Conservation (phyloP, 371 early-diverging fungal genomes). For the Mortierella sp. region DNA sequence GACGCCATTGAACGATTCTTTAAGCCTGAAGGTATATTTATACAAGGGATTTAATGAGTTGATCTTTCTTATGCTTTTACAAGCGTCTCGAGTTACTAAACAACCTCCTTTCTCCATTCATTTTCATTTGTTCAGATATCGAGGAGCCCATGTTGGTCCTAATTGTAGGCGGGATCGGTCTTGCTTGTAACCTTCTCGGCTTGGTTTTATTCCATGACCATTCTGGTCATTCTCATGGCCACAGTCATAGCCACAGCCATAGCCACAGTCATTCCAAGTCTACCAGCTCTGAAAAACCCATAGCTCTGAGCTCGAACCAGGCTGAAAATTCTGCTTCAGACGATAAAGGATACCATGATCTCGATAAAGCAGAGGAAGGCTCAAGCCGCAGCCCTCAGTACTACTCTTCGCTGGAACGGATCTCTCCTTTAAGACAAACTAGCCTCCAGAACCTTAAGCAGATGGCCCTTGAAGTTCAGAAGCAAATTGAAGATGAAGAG, state of each 20-base stretch:
- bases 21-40: conserved; percentile 61
- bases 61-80: not conserved
- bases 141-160: conserved; percentile 82
- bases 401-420: conserved; percentile 35
- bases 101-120: not conserved
- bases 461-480: conserved; percentile 37
- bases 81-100: not conserved
- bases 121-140: conserved; percentile 61
- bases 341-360: not conserved
- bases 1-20: conserved; percentile 92
- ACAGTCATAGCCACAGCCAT: conserved; percentile 58
- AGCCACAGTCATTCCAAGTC: conserved; percentile 46
- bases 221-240: conserved; percentile 43
- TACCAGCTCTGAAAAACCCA: not conserved
- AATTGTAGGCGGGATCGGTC: conserved; percentile 86
- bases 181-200: conserved; percentile 87
- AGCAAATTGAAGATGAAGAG: conserved; percentile 31
- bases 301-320: not conserved
- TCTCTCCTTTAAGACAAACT: conserved; percentile 31
- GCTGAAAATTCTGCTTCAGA: not conserved
- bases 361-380: not conserved
- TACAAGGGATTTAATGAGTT: not conserved
- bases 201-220: conserved; percentile 83
- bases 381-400: conserved; percentile 9
- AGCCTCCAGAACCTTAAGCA: conserved; percentile 36